Evolutionary conservation across 2,329 filamentous ascomycete species (phyloP), one percentile per base, ranked within the genome.

Genomic region (Alternaria conjuncta): DNA sequence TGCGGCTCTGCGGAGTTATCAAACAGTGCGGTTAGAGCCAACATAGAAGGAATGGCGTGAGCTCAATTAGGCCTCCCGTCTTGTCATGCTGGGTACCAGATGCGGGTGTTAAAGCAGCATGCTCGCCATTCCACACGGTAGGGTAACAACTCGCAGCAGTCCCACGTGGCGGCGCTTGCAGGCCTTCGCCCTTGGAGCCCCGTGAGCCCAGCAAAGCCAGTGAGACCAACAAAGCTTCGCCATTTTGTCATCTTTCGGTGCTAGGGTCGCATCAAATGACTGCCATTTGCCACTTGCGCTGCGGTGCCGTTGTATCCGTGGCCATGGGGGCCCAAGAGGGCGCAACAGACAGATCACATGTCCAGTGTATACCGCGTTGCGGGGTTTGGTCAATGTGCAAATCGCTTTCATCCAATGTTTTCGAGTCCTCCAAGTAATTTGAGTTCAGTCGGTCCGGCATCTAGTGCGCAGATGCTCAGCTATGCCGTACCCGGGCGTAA

Each of bases 391-490:
- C 0, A 3, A 5, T 8, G 4, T 15, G 30, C 6, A 6, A 30
- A 3, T 30, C 3, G 28, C 12, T 30, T 1, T 3, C 28, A 30
- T 30, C 28, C 3, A 30, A 7, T 30, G 6, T 32, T 36, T 36
- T 4, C 15, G 7, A 9, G 32, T 41, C 36, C 0, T 3, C 36
- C 36, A 0, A 0, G 36, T 18, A 0, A 6, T 41, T 3, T 41
- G n/a, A 6, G 36, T 41, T 41, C 5, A 41, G 36, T 6, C 36
- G 36, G 36, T 6, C 36, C 36, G 36, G 30, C 30, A 36, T 30
- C 12, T 3, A 13, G 5, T 30, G 28, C 12, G 28, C 28, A 13
- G 6, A 30, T 3, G 28, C 12, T 30, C 28, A 30, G 28, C 28
- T 30, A 30, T 30, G 1, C 28, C 2, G 28, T 30, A 13, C 2